phyloP scores from a whole-genome alignment of 305 asterid genomes.

The Petunia hybrid region DNA sequence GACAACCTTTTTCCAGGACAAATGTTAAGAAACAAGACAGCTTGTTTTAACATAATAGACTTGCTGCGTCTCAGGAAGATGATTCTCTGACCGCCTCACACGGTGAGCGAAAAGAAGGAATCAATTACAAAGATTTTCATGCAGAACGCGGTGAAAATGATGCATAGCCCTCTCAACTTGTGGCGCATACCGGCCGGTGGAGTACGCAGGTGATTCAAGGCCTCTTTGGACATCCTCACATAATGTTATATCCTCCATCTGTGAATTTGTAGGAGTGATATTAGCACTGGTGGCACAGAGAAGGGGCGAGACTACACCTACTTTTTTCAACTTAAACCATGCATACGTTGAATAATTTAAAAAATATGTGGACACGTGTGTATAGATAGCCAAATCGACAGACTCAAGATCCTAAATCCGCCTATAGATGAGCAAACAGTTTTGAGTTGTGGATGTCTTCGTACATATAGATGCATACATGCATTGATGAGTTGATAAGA shows the following conservation, averaged over 20 bases:
- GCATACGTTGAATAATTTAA: no score
- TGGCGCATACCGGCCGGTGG: conserved; percentile 76
- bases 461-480: neutral
- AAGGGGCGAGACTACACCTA: no score
- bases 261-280: conserved; percentile 28
- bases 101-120: neutral
- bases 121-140: conserved; percentile 50
- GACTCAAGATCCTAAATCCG: no score
- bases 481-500: neutral
- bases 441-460: no score
- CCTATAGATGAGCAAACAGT: neutral
- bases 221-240: conserved; percentile 78
- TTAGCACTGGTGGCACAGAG: no score
- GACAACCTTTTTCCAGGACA: no score
- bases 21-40: no score
- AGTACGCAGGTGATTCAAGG: conserved; percentile 78
- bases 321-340: no score
- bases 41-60: no score
- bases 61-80: neutral
- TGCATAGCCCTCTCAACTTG: conserved; percentile 88
- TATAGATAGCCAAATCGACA: no score
- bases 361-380: no score
- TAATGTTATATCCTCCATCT: conserved; percentile 69
- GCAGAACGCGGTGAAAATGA: conserved; percentile 74
- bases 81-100: neutral